These are phyloP conservation scores for Erysiphe neolycopersici DNA, from an alignment of 2,329 filamentous ascomycete genomes.

Conservation along the genomic window DNA sequence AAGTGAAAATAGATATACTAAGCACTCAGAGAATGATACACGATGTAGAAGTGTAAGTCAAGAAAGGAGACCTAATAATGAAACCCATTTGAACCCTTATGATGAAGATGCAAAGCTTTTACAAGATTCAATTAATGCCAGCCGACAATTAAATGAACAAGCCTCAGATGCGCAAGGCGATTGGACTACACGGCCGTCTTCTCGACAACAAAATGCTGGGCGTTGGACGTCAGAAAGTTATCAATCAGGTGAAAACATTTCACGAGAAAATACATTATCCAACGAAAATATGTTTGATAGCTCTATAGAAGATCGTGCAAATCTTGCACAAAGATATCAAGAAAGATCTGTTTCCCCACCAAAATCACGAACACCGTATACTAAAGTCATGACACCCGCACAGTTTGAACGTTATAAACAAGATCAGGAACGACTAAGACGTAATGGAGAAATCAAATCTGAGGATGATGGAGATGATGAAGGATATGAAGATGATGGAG, in stretches of 20 bases:
- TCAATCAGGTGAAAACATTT: conserved; percentile 7
- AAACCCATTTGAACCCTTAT: conserved; percentile 8
- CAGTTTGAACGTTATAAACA: conserved; percentile 62
- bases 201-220: conserved; percentile 5
- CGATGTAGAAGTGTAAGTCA: conserved; percentile 11
- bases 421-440: conserved; percentile 36
- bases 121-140: conserved; percentile 12
- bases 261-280: conserved; percentile 3
- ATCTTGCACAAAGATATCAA: conserved; percentile 9
- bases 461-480: conserved; percentile 37
- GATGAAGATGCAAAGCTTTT: conserved; percentile 14
- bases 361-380: not conserved
- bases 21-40: conserved; percentile 4
- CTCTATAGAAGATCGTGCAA: conserved; percentile 9
- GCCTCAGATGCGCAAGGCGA: conserved; percentile 7
- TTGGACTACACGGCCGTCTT: conserved; percentile 8
- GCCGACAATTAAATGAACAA: conserved; percentile 8
- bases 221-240: conserved; percentile 4
- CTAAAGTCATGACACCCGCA: conserved; percentile 68
- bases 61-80: conserved; percentile 8
- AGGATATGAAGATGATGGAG: conserved; percentile 33
- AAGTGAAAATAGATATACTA: conserved; percentile 5
- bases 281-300: conserved; percentile 12
- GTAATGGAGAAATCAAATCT: conserved; percentile 18
- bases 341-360: conserved; percentile 5